Evolutionary conservation across 371 early-diverging fungal species (phyloP), one percentile per base, ranked within the genome.

Genomic region (Dinochytrium kinnereticum): DNA sequence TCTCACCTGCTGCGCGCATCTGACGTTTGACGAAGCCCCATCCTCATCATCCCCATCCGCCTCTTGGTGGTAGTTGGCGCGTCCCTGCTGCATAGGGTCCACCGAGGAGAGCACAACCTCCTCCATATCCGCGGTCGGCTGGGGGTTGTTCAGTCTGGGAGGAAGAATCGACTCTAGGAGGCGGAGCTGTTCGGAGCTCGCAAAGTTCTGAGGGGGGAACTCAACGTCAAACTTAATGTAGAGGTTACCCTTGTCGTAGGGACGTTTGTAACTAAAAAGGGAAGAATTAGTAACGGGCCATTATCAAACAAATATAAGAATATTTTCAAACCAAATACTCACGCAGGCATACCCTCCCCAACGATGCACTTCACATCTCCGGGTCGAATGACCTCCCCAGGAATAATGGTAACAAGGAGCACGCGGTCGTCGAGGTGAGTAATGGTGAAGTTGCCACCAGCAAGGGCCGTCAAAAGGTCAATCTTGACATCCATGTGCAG

Each of bases 291-390:
- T 30, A 17, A 13, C 19, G 36, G 24, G 10, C 59, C 30, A 26
- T 51, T 24, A 24, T 10, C 49, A 51, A 40, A 72, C 21, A 3
- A 51, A 24, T 26, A 15, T 13, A 51, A 17, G 34, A 69, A 71
- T 39, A 50, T 51, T 7, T 28, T 51, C 0, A 68, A 68, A 51
- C 1, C 69, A 50, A 38, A 64, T 37, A 81, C 82, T 77, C 80
- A 92, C 68, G 89, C 88, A 51, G 99, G 99, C 97, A 99, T 97
- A 68, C 99, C 99, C 84, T 98, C 96, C 73, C 91, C 88, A 64
- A 79, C 82, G 74, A 98, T 91, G 72, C 87, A 87, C 86, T 96
- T 97, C 61, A 91, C 84, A 77, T 92, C 92, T 36, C 90, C 91
- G 30, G 97, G 98, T 79, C 90, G 91, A 80, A 99, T 96, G 34